Base-by-base conservation (phyloP, 2,329 filamentous ascomycete species). In the Rhynchosporium graminicola region DNA sequence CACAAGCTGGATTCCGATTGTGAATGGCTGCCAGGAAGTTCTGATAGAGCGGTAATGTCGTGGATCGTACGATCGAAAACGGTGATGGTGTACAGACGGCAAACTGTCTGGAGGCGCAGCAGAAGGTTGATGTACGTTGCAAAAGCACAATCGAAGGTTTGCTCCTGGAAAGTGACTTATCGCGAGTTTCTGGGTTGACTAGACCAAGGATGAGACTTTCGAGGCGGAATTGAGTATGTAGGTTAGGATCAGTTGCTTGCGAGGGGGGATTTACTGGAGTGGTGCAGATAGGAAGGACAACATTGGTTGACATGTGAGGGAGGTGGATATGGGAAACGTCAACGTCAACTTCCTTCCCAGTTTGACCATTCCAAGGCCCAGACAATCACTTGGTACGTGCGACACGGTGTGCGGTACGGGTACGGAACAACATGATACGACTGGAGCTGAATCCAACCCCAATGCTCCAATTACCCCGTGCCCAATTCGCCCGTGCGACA, bases 91-190 rank as follows among this genome's bases (percentile, higher is more conserved):
- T 31, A 48, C 38, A 31, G 20, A 15, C n/a, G 9, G 51, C 9
- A 54, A 9, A 46, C 43, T 28, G 59, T 13, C 55, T 33, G 48
- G 46, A 59, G 55, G 55, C 59, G 51, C 57, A 59, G 59, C 56
- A 59, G 40, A 43, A 55, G 51, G 36, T 52, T 54, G 28, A n/a
- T 42, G 36, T 28, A 42, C 20, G 31, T 13, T 31, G 33, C 15
- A 58, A 40, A 58, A 48, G 43, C 29, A 48, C 29, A 47, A 43
- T 57, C 40, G 26, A 57, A 57, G 20, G 40, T 33, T 57, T 33
- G 29, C 33, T 26, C 9, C 12, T 3, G 4, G 43, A 26, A 46
- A 45, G 33, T 57, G 54, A 46, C 29, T 54, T 10, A 20, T 54
- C 28, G 36, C 51, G 20, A 8, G n/a, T 46, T 10, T 36, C 33